These are phyloP conservation scores for Amanita molliuscula DNA, from an alignment of 768 basidiomycete species.

Conservation along the genomic window DNA sequence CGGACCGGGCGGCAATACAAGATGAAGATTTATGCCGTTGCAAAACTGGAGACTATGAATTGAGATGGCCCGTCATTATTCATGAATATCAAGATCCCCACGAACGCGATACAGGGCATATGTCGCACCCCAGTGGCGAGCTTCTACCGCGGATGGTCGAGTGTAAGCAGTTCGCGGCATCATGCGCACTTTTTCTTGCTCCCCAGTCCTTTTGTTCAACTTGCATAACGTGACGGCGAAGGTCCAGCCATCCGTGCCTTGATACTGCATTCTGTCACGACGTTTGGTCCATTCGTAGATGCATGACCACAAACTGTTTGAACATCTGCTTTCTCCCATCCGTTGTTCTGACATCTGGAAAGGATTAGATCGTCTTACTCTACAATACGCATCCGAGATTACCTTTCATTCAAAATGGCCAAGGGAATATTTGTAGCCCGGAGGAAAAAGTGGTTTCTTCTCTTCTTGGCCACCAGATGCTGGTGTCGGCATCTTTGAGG, in stretches of 20 bases:
- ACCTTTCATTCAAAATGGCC: conserved; percentile 74
- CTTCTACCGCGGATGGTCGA: conserved; percentile 62
- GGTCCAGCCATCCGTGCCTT: conserved; percentile 37
- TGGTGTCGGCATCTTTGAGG: conserved; percentile 16
- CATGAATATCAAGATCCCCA: conserved; percentile 14
- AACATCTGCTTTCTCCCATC: conserved; percentile 80
- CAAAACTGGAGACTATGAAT: conserved; percentile 44
- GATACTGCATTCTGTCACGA: conserved; percentile 29
- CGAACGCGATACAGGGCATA: conserved; percentile 82
- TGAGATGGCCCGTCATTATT: conserved; percentile 13
- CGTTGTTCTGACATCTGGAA: conserved; percentile 73
- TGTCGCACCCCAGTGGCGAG: conserved; percentile 86
- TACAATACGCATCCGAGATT: neutral
- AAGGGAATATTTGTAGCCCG: conserved; percentile 78
- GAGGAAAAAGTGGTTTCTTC: conserved; percentile 64
- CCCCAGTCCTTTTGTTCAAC: conserved; percentile 60
- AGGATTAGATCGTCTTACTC: neutral
- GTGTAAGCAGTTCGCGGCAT: conserved; percentile 65
- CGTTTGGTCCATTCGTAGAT: conserved; percentile 3
- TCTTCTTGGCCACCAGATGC: conserved; percentile 16
- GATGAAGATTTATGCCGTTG: conserved; percentile 64
- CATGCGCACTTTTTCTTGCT: conserved; percentile 59
- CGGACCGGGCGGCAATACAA: conserved; percentile 72
- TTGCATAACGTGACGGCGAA: conserved; percentile 62
- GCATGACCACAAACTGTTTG: conserved; percentile 45